Conservation (phyloP, 2,329 filamentous ascomycete species). For the Cephalotrichum gorgonifer region DNA sequence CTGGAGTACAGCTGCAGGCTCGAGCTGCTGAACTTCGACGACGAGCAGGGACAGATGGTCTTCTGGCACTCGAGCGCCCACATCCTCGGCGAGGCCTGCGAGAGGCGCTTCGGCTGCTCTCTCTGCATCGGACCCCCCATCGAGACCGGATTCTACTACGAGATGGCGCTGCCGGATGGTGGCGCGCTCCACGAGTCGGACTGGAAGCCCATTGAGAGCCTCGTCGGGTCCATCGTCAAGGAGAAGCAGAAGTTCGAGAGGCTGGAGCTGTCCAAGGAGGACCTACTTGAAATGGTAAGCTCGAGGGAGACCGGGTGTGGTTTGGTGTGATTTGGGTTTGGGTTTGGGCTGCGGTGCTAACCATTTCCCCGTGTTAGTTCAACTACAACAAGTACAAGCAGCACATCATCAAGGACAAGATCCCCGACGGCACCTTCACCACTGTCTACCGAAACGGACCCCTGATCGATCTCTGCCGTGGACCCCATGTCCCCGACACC, state of each 20-base stretch:
- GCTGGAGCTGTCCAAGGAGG: slow-evolving; percentile 77
- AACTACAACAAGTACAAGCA: slow-evolving; percentile 97
- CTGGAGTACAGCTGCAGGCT: slow-evolving; percentile 81
- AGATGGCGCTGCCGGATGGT: slow-evolving; percentile 75
- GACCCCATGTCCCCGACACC: slow-evolving; percentile 86
- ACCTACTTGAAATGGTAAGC: slow-evolving; percentile 69
- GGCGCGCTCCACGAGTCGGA: slow-evolving; percentile 63
- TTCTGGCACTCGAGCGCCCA: slow-evolving; percentile 98
- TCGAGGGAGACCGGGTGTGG: no score
- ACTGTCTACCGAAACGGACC: slow-evolving; percentile 93
- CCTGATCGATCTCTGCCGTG: slow-evolving; percentile 88
- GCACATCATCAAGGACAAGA: slow-evolving; percentile 91
- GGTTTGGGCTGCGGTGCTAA: not conserved
- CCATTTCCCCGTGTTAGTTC: slow-evolving; percentile 43
- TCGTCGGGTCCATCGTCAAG: slow-evolving; percentile 79
- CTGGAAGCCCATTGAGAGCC: slow-evolving; percentile 74
- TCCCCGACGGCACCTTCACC: slow-evolving; percentile 71
- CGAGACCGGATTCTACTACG: slow-evolving; percentile 91
- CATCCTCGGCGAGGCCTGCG: slow-evolving; percentile 87
- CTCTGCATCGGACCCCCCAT: slow-evolving; percentile 91
- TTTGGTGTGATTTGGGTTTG: no score
- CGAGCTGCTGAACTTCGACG: slow-evolving; percentile 72
- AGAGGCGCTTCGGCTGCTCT: slow-evolving; percentile 81
- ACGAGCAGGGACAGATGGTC: slow-evolving; percentile 63
- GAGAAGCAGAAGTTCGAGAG: slow-evolving; percentile 95